These are phyloP conservation scores for Casuarina glauca DNA, from an alignment of 306 rosid genomes.

Conservation along the genomic window DNA sequence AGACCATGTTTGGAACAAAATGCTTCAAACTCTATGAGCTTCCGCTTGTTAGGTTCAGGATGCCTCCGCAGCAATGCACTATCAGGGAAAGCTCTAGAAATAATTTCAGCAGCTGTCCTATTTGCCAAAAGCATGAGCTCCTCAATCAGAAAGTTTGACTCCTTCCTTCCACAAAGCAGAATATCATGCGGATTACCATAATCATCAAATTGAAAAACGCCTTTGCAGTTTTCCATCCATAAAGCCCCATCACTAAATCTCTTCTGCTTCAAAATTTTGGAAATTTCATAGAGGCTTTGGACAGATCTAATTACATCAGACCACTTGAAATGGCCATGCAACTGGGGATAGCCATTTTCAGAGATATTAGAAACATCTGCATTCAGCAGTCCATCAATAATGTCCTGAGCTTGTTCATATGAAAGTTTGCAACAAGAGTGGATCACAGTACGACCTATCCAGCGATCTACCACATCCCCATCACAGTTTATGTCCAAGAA, in stretches of 20 bases:
- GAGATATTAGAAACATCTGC: slow-evolving; percentile 27
- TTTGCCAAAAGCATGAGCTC: slow-evolving; percentile 94
- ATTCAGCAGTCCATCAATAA: slow-evolving; percentile 54
- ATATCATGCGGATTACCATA: slow-evolving; percentile 66
- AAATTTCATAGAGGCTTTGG: slow-evolving; percentile 56
- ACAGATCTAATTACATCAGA: slow-evolving; percentile 58
- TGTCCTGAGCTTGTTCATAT: slow-evolving; percentile 68
- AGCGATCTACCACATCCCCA: slow-evolving; percentile 66
- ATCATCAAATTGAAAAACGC: slow-evolving; percentile 58
- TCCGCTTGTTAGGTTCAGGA: slow-evolving; percentile 78
- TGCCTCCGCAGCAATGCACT: slow-evolving; percentile 81
- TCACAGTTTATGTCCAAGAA: slow-evolving; percentile 54
- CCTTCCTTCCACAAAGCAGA: slow-evolving; percentile 47
- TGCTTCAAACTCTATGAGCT: slow-evolving; percentile 70
- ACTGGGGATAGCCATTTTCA: slow-evolving; percentile 41
- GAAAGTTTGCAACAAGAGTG: slow-evolving; percentile 91
- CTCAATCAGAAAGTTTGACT: slow-evolving; percentile 75
- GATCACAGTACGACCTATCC: slow-evolving; percentile 87
- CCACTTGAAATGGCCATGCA: slow-evolving; percentile 72
- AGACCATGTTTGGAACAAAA: slow-evolving; percentile 84
- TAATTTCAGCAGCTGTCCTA: slow-evolving; percentile 74
- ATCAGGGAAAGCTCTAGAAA: slow-evolving; percentile 79
- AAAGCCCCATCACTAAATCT: slow-evolving; percentile 78
- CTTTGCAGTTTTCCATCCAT: slow-evolving; percentile 62
- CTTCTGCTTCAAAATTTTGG: slow-evolving; percentile 55